Base-by-base conservation (phyloP, 805 yeast species). In the Candida ulmi region DNA sequence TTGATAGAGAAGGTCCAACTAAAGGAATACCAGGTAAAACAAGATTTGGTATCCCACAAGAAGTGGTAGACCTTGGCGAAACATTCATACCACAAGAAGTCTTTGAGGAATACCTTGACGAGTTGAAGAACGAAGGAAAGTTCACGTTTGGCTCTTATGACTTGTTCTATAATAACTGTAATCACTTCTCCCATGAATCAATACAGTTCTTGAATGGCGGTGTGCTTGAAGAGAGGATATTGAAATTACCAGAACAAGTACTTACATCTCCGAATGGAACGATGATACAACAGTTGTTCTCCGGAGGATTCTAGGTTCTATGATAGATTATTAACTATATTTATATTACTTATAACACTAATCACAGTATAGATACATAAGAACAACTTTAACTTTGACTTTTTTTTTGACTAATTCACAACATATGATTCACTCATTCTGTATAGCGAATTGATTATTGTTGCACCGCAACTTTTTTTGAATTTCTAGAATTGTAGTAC, bases 101-200 rank as follows among this genome's bases (percentile, higher is more conserved):
- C 3, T 62, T 78, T 16, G 59, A 63, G 28, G 85, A 77, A 36
- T 80, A 68, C 51, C 46, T 80, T 23, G 65, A 62, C 3, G 83
- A 79, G 33, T 56, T 79, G 23, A 54, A 58, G 25, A 64, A 65
- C 11, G 72, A 68, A 42, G 78, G 68, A 48, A 55, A 64, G 13
- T 71, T 77, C 8, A 43, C 43, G 17, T 30, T 43, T 19, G 63
- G 62, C 8, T 63, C 58, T 29, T 80, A 80, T 59, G 76, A 78
- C 46, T 56, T 80, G 42, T 77, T 80, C 42, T 68, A 69, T 38
- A 80, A 80, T 57, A 80, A 80, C 52, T 80, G 88, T 58, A 80
- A 80, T 58, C 81, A 82, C 58, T 80, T 81, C 59, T 68, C 82
- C 16, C 72, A 79, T 47, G 78, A 71, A 33, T 52, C 75, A 40